Base-by-base conservation (phyloP, 768 basidiomycete species). In the Phylloporus sp. region DNA sequence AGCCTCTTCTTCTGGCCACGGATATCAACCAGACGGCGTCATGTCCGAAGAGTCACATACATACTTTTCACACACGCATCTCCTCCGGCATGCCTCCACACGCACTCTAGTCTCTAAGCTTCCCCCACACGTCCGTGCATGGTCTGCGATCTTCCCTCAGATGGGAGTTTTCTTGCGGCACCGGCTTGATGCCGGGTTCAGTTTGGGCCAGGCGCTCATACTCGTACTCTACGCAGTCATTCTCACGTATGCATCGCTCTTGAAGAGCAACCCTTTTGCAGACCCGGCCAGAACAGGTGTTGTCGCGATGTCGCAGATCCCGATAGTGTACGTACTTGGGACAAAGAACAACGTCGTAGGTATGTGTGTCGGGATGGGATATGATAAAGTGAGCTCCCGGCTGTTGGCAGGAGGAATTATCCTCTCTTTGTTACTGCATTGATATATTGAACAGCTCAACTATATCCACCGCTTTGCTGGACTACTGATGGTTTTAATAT, bases 401-500 rank as follows among this genome's bases (percentile, higher is more conserved):
- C 5, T 3, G 22, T 31, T 2, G 31, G 9, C 2, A 0, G 7
- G n/a, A 24, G 4, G 17, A 7, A 1, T 15, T 14, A 29, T 32
- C 40, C 6, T 3, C 35, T 35, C n/a, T n/a, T n/a, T n/a, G n/a
- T n/a, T n/a, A n/a, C n/a, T n/a, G n/a, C n/a, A n/a, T n/a, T n/a
- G n/a, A n/a, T n/a, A n/a, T n/a, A n/a, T n/a, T n/a, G n/a, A n/a
- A n/a, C 45, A 87, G 83, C 67, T 90, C 36, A 88, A 90, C 64
- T 88, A 75, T 60, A 62, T 90, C 7, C 89, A 91, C 65, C 80
- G 88, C 21, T 78, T 81, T 55, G 68, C 74, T 9, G 88, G 85
- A 2, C 63, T 71, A 18, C 58, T 84, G 35, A 62, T 82, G 4
- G 70, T 84, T 22, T 42, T 85, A 17, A 75, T 76, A 3, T 70